These are phyloP conservation scores for Babesia ovis DNA, from an alignment of 169 alveolate genomes.

Conservation along the genomic window DNA sequence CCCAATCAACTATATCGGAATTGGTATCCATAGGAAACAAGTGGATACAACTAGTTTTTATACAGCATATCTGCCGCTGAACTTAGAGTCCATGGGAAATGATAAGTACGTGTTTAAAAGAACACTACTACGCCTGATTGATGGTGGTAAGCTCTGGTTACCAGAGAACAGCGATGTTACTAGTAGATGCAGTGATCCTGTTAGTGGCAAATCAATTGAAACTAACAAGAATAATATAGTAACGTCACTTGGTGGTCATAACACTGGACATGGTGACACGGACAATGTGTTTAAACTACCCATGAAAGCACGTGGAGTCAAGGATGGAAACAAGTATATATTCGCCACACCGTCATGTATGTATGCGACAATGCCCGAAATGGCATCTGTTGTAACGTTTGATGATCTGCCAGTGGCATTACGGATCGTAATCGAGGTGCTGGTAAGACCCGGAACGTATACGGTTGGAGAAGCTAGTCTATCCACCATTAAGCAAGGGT, in stretches of 20 bases:
- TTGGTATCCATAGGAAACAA: conserved; percentile 41
- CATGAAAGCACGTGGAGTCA: not conserved
- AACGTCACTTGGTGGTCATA: too few species aligned
- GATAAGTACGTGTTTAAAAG: conserved; percentile 36
- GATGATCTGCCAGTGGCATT: conserved; percentile 41
- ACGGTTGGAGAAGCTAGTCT: conserved; percentile 13
- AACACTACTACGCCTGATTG: conserved; percentile 36
- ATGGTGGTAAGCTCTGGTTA: conserved; percentile 11
- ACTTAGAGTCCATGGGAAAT: conserved; percentile 25
- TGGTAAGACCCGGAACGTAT: conserved; percentile 46
- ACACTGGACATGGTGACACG: not conserved
- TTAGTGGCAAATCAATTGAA: not conserved
- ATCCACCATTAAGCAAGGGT: not conserved
- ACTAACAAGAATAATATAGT: not conserved
- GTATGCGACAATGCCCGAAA: conserved; percentile 60
- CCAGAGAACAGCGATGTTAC: not conserved
- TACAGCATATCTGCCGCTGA: conserved; percentile 65
- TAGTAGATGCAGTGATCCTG: not conserved
- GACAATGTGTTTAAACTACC: conserved; percentile 31
- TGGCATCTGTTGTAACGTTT: conserved; percentile 44
- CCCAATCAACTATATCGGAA: conserved; percentile 66
- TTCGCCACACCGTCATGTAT: conserved; percentile 67
- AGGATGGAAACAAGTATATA: conserved; percentile 6
- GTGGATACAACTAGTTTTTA: conserved; percentile 50
- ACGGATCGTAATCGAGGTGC: conserved; percentile 49